Conservation (phyloP, 2,329 filamentous ascomycete species). For the Trichophyton simii region DNA sequence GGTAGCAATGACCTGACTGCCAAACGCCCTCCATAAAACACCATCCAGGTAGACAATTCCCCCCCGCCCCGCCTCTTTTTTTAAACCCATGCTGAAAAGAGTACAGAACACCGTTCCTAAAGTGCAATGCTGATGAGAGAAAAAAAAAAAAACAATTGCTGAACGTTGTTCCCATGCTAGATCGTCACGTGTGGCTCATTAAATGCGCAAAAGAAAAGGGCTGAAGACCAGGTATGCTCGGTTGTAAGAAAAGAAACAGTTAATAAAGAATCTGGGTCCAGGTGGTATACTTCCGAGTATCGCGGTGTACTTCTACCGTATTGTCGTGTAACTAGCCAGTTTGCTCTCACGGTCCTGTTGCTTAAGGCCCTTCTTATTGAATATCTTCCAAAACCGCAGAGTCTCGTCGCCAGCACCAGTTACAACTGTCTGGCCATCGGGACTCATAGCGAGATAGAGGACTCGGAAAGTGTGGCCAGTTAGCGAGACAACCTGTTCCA, state of each 20-base stretch:
- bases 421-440: conserved; percentile 83
- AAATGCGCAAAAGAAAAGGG: background rate
- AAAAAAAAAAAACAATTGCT: background rate
- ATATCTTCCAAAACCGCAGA: conserved; percentile 90
- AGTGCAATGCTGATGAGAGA: background rate
- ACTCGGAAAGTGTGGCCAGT: conserved; percentile 96
- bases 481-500: conserved; percentile 90
- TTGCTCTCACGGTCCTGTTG: conserved; percentile 52
- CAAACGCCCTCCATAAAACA: background rate
- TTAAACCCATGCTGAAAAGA: background rate
- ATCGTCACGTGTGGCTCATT: background rate
- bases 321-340: conserved; percentile 70
- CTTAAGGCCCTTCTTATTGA: conserved; percentile 65
- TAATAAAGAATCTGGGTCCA: background rate
- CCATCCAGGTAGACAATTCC: background rate
- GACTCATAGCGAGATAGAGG: conserved; percentile 92
- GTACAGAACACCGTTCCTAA: background rate
- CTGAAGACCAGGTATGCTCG: background rate
- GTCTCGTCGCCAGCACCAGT: conserved; percentile 96
- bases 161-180: conserved; percentile 2
- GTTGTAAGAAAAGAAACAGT: background rate
- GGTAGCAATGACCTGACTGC: background rate
- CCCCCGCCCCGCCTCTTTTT: background rate
- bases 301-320: conserved; percentile 39
- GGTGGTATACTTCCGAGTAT: background rate